Base-by-base conservation (phyloP, 352 stramenopile genomes). In the Saprolegnia parasitica region DNA sequence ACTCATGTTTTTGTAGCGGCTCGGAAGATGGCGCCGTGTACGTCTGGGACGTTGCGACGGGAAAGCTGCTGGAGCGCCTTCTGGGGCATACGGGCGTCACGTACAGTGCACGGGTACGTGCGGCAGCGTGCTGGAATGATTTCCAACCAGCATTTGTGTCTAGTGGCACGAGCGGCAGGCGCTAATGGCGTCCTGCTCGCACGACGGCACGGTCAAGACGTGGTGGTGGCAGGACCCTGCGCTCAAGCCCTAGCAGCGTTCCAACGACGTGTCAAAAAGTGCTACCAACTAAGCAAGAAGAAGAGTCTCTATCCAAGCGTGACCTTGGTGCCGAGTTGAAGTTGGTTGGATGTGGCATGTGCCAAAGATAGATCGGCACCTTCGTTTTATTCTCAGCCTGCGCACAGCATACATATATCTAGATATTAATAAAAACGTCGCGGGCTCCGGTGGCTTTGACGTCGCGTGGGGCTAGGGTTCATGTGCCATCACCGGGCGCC, bases 121-220 rank as follows among this genome's bases (percentile, higher is more conserved):
- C 9, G 39, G 58, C 11, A 23, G 23, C 26, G 13, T 18, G 54
- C 4, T 35, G 2, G 21, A 21, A 3, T 61, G 23, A 24, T 54
- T 47, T 55, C n/a, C n/a, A 55, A 55, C 2, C 47, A 55, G 35
- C 4, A 20, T 8, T 4, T 35, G 5, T 56, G 5, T 61, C 20
- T 61, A 80, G 56, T 96, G 86, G 88, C 87, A 96, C 67, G 86
- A 92, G 65, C 90, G 89, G 65, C 88, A 95, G 68, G 79, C 87
- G 55, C 68, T 94, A 0, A 86, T 96, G 73, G 85, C 83, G 20
- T 94, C 84, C 0, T 94, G 88, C 56, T 93, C 82, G 21, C 86
- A 96, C 60, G 88, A 96, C 50, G 86, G 84, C 52, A 95, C 88
- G n/a, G 84, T 96, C 35, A 94, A 93, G 68, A 95, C 86, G 15